Conservation (phyloP, 2,329 filamentous ascomycete genomes). For the Diaporthe sp. region DNA sequence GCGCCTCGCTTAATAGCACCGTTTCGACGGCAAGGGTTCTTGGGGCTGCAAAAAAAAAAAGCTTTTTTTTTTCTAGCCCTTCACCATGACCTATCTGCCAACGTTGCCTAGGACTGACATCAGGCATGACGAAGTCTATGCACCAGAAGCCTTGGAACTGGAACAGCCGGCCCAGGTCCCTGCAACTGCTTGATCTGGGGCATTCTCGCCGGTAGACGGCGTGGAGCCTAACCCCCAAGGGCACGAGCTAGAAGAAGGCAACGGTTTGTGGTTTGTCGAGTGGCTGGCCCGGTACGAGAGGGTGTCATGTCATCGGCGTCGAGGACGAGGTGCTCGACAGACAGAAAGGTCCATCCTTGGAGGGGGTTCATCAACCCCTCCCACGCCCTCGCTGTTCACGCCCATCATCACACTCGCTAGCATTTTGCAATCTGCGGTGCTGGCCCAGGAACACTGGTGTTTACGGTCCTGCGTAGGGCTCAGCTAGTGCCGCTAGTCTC, state of each 20-base stretch:
- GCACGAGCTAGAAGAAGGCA: neutral
- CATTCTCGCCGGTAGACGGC: slow-evolving; percentile 9
- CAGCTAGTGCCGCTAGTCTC: slow-evolving; percentile 31
- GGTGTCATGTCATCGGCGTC: slow-evolving; percentile 10
- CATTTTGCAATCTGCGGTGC: neutral
- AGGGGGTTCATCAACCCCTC: neutral
- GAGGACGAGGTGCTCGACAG: neutral
- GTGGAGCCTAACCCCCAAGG: neutral
- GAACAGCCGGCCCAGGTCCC: slow-evolving; percentile 2
- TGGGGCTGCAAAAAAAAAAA: neutral
- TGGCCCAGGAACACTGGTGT: slow-evolving; percentile 1
- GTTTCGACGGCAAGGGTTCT: slow-evolving; percentile 11
- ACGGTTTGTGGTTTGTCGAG: slow-evolving; percentile 11
- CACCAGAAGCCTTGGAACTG: slow-evolving; percentile 18
- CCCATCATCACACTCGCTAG: slow-evolving; percentile 2
- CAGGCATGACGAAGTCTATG: slow-evolving; percentile 19
- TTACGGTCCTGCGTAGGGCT: slow-evolving; percentile 14
- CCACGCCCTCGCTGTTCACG: neutral
- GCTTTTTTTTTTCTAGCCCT: slow-evolving; percentile 22
- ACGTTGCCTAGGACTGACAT: slow-evolving; percentile 8
- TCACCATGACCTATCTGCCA: slow-evolving; percentile 6
- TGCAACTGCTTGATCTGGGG: slow-evolving; percentile 6
- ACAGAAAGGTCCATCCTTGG: neutral
- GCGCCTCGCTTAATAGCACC: neutral
- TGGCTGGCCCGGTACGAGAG: neutral